Conservation (phyloP, 2,329 filamentous ascomycete species). For the Talaromyces albobiverticillius region DNA sequence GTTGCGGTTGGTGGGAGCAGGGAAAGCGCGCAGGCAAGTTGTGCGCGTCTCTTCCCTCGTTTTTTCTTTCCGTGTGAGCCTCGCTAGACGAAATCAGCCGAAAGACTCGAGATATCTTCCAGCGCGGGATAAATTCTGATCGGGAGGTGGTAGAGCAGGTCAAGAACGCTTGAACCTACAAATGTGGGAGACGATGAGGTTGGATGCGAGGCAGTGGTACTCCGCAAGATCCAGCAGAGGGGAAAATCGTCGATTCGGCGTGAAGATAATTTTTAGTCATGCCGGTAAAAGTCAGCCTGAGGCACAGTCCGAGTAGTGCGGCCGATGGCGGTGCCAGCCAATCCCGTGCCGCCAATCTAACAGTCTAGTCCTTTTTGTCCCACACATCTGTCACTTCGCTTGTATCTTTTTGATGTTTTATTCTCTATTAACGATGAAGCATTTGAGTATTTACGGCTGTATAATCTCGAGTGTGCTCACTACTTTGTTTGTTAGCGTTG, state of each 20-base stretch:
- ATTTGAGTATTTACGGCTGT: not conserved
- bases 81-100: slow-evolving; percentile 3
- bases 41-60: slow-evolving; percentile 37
- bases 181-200: no score
- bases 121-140: not conserved
- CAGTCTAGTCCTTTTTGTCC: slow-evolving; percentile 16
- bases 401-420: slow-evolving; percentile 16
- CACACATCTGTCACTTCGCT: not conserved
- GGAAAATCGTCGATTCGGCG: slow-evolving; percentile 28
- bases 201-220: slow-evolving; percentile 2
- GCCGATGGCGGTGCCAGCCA: slow-evolving; percentile 10
- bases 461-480: not conserved
- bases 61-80: slow-evolving; percentile 16
- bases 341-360: not conserved
- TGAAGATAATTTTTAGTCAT: slow-evolving; percentile 43
- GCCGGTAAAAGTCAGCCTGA: slow-evolving; percentile 40
- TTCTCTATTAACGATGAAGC: not conserved
- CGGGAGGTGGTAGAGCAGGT: not conserved
- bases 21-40: slow-evolving; percentile 39
- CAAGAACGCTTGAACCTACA: not conserved
- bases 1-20: slow-evolving; percentile 51
- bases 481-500: not conserved
- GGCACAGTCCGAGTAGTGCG: slow-evolving; percentile 20
- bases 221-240: slow-evolving; percentile 16
- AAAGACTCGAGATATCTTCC: not conserved